phyloP scores from a whole-genome alignment of 2,329 filamentous ascomycete species.

The Neoarthrinium moseri region DNA sequence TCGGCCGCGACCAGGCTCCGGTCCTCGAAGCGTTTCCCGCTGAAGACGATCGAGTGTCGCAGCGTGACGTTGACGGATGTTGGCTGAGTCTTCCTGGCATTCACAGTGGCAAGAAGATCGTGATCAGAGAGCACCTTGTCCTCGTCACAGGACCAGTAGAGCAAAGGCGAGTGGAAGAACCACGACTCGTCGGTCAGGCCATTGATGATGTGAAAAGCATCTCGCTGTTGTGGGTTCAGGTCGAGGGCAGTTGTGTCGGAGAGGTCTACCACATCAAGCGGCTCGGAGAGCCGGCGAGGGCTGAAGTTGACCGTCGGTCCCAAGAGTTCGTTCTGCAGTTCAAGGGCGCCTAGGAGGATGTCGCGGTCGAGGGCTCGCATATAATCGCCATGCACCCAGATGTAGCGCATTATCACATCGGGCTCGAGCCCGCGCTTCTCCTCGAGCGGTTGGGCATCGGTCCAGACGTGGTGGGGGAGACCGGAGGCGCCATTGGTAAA shows the following conservation, averaged over 20 bases:
- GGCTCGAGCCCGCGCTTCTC: constrained; percentile 49
- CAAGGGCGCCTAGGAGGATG: constrained; percentile 64
- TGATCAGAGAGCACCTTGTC: constrained; percentile 56
- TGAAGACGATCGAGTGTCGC: constrained; percentile 77
- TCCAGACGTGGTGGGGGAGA: constrained; percentile 79
- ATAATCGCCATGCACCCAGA: constrained; percentile 80
- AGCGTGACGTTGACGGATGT: constrained; percentile 73
- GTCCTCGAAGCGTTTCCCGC: constrained; percentile 74
- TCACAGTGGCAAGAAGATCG: constrained; percentile 69
- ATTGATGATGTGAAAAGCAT: constrained; percentile 58
- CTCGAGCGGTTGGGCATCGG: constrained; percentile 64
- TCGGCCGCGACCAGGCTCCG: constrained; percentile 69
- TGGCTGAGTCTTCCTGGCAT: constrained; percentile 57
- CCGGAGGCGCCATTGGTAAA: constrained; percentile 70
- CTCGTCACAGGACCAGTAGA: constrained; percentile 74
- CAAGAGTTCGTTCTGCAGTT: constrained; percentile 69
- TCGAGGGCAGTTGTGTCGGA: constrained; percentile 26
- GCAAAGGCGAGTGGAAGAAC: constrained; percentile 80
- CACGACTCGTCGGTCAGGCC: constrained; percentile 63
- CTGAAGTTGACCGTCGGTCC: constrained; percentile 58
- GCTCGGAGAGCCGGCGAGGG: constrained; percentile 35
- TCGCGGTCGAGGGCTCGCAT: constrained; percentile 71
- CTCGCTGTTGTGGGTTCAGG: constrained; percentile 45
- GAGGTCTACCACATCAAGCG: constrained; percentile 5
- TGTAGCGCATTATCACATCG: constrained; percentile 78